Evolutionary conservation across 179 eudicot genomes (phyloP), one percentile per base, ranked within the genome.

Genomic region (Beta lomatogona): DNA sequence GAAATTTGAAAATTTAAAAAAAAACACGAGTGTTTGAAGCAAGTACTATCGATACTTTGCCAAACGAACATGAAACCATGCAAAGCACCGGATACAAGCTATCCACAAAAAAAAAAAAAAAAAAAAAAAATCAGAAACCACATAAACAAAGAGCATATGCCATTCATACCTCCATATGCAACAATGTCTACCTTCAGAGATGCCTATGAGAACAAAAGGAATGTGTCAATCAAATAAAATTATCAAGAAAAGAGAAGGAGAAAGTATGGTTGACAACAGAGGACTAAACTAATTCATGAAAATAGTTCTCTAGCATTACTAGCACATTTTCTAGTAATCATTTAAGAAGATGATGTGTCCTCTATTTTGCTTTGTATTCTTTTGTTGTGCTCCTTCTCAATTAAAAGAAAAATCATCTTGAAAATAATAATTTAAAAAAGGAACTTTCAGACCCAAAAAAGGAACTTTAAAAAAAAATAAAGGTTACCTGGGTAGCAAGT

Each of bases 121-220:
- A 41, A 73, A 46, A 16, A 50, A 44, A 4, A 55, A 59, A 13
- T 45, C 65, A 72, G 0, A 48, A 70, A 13, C 4, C 7, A 11
- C 59, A 64, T 2, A 21, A 19, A 83, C 46, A 46, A 9, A 19
- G 11, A 54, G 28, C 48, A 73, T 15, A 54, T 41, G 22, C 21
- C 14, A 46, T 48, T 44, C 60, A 65, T 86, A 95, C 99, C 99
- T 90, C 98, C 98, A 81, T 94, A 95, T 18, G 99, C 99, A 71
- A 95, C 92, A 76, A 95, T 91, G 84, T 95, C 99, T 80, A 95
- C 99, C 86, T 92, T 87, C 44, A 95, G 83, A 81, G 83, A 79
- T 79, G 94, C 98, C 97, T 95, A 88, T 52, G 83, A 83, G 79
- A 59, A 73, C 19, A 46, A 14, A 36, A 31, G 53, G 16, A 65